Evolutionary conservation across 495 filamentous ascomycete species (phyloP).

Genomic region (Annulohypoxylon nitens): DNA sequence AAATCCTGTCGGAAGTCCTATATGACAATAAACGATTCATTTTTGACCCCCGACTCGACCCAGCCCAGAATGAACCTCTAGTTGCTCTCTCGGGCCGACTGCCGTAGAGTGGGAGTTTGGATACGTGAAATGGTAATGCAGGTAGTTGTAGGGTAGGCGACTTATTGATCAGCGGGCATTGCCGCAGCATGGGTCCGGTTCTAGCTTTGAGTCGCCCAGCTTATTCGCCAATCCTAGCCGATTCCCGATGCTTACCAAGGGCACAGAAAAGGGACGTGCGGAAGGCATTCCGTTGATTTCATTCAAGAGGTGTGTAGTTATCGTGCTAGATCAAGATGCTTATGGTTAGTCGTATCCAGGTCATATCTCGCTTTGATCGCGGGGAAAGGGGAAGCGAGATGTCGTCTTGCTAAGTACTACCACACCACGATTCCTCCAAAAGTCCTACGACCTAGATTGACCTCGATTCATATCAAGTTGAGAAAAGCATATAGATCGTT

Average conservation of each 20-base stretch:
- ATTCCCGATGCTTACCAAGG: slow-evolving; percentile 15
- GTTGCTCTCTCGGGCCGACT: slow-evolving; percentile 1
- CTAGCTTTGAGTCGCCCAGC: not conserved
- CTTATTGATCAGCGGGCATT: slow-evolving; percentile 19
- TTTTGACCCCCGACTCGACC: not conserved
- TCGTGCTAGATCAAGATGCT: slow-evolving; percentile 21
- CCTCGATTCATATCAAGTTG: slow-evolving; percentile 9
- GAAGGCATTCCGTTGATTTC: not conserved
- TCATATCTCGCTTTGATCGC: slow-evolving; percentile 11
- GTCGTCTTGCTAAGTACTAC: not conserved
- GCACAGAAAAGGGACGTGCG: not conserved
- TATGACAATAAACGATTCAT: not conserved
- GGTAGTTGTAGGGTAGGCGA: not conserved
- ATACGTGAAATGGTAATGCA: not conserved
- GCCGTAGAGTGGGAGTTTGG: not conserved
- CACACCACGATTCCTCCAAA: not conserved
- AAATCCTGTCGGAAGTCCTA: not conserved
- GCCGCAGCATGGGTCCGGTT: slow-evolving; percentile 13
- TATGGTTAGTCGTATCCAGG: not conserved
- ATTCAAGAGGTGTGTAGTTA: not conserved
- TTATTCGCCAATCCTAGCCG: slow-evolving; percentile 13
- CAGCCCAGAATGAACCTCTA: not conserved
- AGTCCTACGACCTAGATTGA: slow-evolving; percentile 4
- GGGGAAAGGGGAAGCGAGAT: slow-evolving; percentile 14
- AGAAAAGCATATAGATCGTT: not conserved